These are phyloP conservation scores for Colletotrichum sp. DNA, from an alignment of 2,329 filamentous ascomycete genomes.

Conservation along the genomic window DNA sequence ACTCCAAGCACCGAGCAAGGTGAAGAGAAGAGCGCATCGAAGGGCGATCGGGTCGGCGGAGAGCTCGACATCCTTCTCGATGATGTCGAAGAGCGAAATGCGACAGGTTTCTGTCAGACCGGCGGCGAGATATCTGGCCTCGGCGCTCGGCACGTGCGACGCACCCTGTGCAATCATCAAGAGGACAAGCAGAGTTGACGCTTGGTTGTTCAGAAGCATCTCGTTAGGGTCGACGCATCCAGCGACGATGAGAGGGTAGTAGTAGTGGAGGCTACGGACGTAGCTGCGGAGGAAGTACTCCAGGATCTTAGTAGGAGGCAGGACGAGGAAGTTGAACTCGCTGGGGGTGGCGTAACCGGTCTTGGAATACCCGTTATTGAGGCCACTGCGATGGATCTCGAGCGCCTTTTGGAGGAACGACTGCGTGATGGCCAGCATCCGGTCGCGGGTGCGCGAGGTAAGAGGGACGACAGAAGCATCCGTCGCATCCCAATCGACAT, in stretches of 20 bases:
- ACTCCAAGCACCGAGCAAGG: constrained; percentile 73
- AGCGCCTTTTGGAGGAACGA: constrained; percentile 74
- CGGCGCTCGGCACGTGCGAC: constrained; percentile 67
- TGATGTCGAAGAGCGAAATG: constrained; percentile 74
- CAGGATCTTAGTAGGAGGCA: constrained; percentile 69
- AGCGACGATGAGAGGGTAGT: constrained; percentile 66
- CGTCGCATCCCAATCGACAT: constrained; percentile 38
- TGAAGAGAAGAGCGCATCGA: constrained; percentile 71
- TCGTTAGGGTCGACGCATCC: constrained; percentile 70
- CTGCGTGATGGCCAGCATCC: constrained; percentile 74
- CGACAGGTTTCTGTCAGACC: constrained; percentile 74
- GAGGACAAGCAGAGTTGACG: constrained; percentile 68
- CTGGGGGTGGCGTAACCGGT: constrained; percentile 50
- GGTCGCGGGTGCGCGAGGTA: constrained; percentile 62
- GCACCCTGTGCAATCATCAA: constrained; percentile 78
- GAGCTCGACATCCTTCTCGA: constrained; percentile 74
- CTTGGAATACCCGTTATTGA: constrained; percentile 43
- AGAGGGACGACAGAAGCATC: constrained; percentile 51
- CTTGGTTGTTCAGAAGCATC: constrained; percentile 69
- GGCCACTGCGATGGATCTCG: constrained; percentile 66
- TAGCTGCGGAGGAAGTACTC: constrained; percentile 73
- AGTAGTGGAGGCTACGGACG: constrained; percentile 68
- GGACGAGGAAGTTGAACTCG: constrained; percentile 66
- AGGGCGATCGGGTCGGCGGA: constrained; percentile 69
- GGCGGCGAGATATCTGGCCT: constrained; percentile 69